Conservation (phyloP, 352 stramenopile species). For the Phytophthora tentaculata region DNA sequence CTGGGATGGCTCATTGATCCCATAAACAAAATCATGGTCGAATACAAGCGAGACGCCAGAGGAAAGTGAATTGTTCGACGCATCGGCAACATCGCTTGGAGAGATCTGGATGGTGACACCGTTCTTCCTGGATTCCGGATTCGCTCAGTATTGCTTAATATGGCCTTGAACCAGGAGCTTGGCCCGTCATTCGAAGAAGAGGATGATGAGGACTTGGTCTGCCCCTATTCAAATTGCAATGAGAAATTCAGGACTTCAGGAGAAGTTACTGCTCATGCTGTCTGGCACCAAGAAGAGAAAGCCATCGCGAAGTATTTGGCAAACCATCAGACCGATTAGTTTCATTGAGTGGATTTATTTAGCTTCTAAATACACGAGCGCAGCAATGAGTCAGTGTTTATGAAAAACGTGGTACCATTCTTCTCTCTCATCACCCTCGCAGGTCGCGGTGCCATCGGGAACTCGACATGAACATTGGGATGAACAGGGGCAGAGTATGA, state of each 20-base stretch:
- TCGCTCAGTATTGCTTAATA: slow-evolving; percentile 19
- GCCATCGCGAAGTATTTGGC: too few species aligned
- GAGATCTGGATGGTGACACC: background rate
- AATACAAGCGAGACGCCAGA: background rate
- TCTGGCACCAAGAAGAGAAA: too few species aligned
- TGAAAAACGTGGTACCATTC: too few species aligned
- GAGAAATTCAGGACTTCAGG: background rate
- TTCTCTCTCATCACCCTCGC: too few species aligned
- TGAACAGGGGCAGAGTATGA: too few species aligned
- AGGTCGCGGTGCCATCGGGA: too few species aligned
- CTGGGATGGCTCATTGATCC: background rate
- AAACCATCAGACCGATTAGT: too few species aligned
- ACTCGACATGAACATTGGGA: too few species aligned
- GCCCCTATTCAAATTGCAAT: background rate
- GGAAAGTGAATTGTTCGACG: background rate
- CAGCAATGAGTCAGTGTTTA: too few species aligned
- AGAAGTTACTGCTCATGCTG: background rate
- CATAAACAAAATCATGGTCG: background rate
- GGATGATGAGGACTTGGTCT: slow-evolving; percentile 6
- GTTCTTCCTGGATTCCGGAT: slow-evolving; percentile 2
- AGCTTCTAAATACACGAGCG: too few species aligned
- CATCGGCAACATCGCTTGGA: background rate
- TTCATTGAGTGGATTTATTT: too few species aligned
- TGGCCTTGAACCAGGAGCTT: slow-evolving; percentile 26
- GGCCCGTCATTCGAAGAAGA: slow-evolving; percentile 32